Conservation (phyloP, 176 grass and related monocot genomes). For the Panicum miliaceum region DNA sequence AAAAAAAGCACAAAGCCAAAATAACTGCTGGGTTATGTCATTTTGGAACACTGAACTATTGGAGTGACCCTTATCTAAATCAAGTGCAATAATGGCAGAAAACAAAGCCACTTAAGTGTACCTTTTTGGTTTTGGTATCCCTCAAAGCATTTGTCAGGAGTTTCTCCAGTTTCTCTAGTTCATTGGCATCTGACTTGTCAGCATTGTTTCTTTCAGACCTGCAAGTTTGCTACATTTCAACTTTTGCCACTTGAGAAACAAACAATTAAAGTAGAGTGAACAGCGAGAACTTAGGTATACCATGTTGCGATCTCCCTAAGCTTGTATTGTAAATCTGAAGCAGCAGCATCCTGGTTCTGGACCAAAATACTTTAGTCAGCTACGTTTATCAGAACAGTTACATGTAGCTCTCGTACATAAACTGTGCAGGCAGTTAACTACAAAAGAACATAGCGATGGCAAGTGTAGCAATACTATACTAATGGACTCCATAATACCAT, state of each 20-base stretch:
- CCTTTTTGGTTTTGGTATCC: conserved; percentile 58
- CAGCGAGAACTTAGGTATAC: conserved; percentile 38
- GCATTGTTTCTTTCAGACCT: conserved; percentile 51
- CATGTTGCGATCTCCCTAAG: conserved; percentile 51
- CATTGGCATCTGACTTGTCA: conserved; percentile 47
- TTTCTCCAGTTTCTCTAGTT: conserved; percentile 60
- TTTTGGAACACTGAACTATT: neutral
- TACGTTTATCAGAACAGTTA: conserved; percentile 21
- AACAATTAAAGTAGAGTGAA: neutral
- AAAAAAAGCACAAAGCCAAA: neutral
- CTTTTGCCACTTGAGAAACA: neutral
- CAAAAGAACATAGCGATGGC: neutral
- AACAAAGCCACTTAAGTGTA: conserved; percentile 7
- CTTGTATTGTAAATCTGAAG: conserved; percentile 41
- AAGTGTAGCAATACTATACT: conserved; percentile 15
- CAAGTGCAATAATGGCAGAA: neutral
- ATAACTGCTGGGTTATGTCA: neutral
- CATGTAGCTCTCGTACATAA: neutral
- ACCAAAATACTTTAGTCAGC: conserved; percentile 37
- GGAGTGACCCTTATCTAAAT: neutral
- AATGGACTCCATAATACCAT: neutral
- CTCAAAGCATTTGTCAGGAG: conserved; percentile 54
- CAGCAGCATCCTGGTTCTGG: conserved; percentile 35
- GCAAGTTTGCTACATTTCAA: conserved; percentile 34
- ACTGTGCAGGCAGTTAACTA: neutral